phyloP scores from a whole-genome alignment of 2,329 filamentous ascomycete species.

The Phialemonium atrogriseum region DNA sequence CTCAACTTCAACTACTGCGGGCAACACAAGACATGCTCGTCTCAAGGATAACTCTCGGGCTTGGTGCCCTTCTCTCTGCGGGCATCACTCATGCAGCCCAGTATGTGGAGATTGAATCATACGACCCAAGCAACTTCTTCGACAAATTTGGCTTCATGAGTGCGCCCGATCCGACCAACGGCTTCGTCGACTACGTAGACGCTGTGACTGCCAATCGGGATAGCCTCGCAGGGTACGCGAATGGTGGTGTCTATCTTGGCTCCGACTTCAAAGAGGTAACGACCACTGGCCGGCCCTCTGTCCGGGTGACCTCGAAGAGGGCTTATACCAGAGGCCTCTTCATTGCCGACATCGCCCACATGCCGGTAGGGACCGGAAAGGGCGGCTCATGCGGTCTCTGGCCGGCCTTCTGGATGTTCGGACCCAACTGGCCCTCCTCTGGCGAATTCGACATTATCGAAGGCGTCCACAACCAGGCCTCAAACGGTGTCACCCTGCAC shows the following conservation, averaged over 20 bases:
- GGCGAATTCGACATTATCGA: constrained; percentile 80
- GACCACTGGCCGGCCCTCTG: constrained; percentile 55
- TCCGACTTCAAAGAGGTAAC: constrained; percentile 55
- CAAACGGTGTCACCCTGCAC: constrained; percentile 60
- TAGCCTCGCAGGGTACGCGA: constrained; percentile 49
- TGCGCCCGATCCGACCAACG: constrained; percentile 59
- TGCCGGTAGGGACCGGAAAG: constrained; percentile 50
- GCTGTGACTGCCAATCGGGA: constrained; percentile 46
- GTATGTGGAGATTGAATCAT: constrained; percentile 40
- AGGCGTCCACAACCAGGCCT: constrained; percentile 56
- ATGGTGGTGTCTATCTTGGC: constrained; percentile 56
- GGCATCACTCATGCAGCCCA: constrained; percentile 19
- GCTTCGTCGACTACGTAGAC: constrained; percentile 64
- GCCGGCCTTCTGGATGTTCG: constrained; percentile 66
- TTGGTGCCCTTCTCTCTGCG: constrained; percentile 1
- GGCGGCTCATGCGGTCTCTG: constrained; percentile 54
- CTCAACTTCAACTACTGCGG: background rate
- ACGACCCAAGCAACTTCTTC: constrained; percentile 48
- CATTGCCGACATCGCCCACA: constrained; percentile 65
- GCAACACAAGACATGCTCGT: background rate
- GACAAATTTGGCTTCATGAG: constrained; percentile 47
- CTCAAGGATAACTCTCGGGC: background rate
- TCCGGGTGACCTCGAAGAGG: constrained; percentile 60
- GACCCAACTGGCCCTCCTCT: constrained; percentile 57
- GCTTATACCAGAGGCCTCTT: constrained; percentile 62